phyloP scores from a whole-genome alignment of 2,329 filamentous ascomycete species.

The Sporothrix phasma region DNA sequence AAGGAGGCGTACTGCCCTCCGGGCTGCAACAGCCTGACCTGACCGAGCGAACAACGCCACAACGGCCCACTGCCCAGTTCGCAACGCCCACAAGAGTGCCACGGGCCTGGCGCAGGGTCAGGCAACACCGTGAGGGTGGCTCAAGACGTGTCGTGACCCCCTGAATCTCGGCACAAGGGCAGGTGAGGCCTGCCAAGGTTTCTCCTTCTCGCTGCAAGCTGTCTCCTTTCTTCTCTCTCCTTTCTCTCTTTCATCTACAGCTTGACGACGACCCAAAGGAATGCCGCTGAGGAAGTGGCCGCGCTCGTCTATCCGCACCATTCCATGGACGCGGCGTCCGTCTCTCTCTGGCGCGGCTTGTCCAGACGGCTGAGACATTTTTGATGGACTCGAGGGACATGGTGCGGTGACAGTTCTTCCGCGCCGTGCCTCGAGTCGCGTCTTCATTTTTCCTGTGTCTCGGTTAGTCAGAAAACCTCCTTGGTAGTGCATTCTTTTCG shows the following conservation, averaged over 20 bases:
- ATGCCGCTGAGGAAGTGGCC: not conserved
- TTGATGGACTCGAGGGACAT: not conserved
- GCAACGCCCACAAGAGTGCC: not conserved
- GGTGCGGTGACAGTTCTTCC: not conserved
- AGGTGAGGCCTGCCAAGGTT: not conserved
- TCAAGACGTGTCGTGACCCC: too few species aligned
- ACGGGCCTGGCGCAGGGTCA: not conserved
- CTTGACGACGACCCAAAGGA: not conserved
- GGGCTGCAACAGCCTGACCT: too few species aligned
- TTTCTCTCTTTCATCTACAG: too few species aligned
- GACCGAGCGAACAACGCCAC: not conserved
- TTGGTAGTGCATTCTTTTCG: not conserved
- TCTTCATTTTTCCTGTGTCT: not conserved
- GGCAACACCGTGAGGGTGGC: not conserved
- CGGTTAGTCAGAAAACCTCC: not conserved
- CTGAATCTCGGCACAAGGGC: not conserved
- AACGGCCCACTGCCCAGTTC: not conserved
- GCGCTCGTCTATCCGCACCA: not conserved
- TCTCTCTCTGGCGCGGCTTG: not conserved
- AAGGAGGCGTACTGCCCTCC: not conserved
- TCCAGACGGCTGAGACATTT: not conserved
- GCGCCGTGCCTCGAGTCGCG: not conserved
- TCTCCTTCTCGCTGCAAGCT: too few species aligned
- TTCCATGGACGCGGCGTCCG: not conserved
- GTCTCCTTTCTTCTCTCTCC: too few species aligned